Evolutionary conservation across 2,329 filamentous ascomycete species (phyloP).

Genomic region (Amauroascus niger): DNA sequence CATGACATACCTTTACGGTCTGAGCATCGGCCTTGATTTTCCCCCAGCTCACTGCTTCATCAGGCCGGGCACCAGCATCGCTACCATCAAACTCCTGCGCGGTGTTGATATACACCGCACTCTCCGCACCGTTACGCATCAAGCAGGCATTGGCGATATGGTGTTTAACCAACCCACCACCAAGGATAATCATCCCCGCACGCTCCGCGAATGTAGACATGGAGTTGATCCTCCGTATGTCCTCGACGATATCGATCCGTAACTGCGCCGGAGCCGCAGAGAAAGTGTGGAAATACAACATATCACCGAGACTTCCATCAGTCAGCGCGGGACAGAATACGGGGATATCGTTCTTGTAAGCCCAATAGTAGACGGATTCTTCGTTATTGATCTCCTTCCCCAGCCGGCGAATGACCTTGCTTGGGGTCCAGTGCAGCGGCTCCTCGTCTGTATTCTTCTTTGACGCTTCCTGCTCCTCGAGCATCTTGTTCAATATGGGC

Average conservation of each 20-base stretch:
- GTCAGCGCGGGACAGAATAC: conserved; percentile 95
- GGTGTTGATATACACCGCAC: conserved; percentile 95
- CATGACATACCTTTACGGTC: conserved; percentile 71
- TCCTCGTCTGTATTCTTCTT: conserved; percentile 57
- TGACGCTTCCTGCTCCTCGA: conserved; percentile 80
- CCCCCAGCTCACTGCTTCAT: conserved; percentile 96
- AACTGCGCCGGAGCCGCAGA: conserved; percentile 73
- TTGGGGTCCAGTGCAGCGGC: conserved; percentile 82
- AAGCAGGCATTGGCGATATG: conserved; percentile 96
- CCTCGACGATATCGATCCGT: conserved; percentile 82
- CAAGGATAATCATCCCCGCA: conserved; percentile 89
- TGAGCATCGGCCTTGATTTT: conserved; percentile 89
- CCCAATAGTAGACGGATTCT: conserved; percentile 91
- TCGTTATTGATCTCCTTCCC: conserved; percentile 93
- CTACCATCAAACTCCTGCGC: conserved; percentile 96
- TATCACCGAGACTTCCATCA: conserved; percentile 89
- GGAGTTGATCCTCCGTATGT: conserved; percentile 87
- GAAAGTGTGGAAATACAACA: conserved; percentile 98
- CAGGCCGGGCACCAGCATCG: conserved; percentile 85
- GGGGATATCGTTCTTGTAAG: conserved; percentile 90
- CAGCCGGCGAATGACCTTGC: conserved; percentile 78
- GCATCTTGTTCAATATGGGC: conserved; percentile 87
- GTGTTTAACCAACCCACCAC: conserved; percentile 92
- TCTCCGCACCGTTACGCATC: conserved; percentile 96
- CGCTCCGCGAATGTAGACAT: conserved; percentile 78